Evolutionary conservation across 2,329 filamentous ascomycete species (phyloP), one percentile per base, ranked within the genome.

Genomic region (Exophiala sideris): DNA sequence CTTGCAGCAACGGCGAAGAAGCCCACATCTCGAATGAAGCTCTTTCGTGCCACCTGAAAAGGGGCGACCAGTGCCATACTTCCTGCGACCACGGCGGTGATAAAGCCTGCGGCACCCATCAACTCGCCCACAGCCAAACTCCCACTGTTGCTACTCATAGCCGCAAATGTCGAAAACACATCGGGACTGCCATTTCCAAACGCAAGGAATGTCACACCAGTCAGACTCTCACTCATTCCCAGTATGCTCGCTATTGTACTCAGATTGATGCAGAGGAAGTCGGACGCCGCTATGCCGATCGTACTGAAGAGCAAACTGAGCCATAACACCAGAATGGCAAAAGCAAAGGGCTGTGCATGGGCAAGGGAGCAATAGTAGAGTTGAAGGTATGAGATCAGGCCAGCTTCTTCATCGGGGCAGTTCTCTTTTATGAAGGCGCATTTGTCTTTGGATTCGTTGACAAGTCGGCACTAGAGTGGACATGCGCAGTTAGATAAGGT

Each of bases 131-230:
- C 85, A 1, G 94, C 94, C 78, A 99, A 82, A 74, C 91, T 95
- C n/a, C 92, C 92, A 68, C 91, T 96, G 67, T 97, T 90, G 20
- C 91, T 96, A 66, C 86, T 86, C 90, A 99, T 97, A 63, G 94
- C 95, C 12, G 94, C 94, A 73, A 99, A 97, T 2, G 94, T 99
- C 62, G 91, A 96, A 72, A 99, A 99, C 42, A 99, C 91, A 71
- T 99, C 94, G 2, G 94, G 94, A 58, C 92, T 97, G 48, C 94
- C 94, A 76, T 99, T 99, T 61, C 94, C 94, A 72, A 99, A 95
- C 7, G 94, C 94, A 48, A 99, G 76, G 66, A 99, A 95, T 0
- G 94, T 99, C 24, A 99, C 95, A 34, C 94, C 94, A 0, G 94
- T 91, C 72, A 99, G 80, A 70, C 90, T 97, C 75, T 99, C 91